A percentile compares a stretch with the other conserved stretches of the same genome.
phyloP scores from a whole-genome alignment of 208 protist genomes.

The Acanthamoeba triangularis region DNA sequence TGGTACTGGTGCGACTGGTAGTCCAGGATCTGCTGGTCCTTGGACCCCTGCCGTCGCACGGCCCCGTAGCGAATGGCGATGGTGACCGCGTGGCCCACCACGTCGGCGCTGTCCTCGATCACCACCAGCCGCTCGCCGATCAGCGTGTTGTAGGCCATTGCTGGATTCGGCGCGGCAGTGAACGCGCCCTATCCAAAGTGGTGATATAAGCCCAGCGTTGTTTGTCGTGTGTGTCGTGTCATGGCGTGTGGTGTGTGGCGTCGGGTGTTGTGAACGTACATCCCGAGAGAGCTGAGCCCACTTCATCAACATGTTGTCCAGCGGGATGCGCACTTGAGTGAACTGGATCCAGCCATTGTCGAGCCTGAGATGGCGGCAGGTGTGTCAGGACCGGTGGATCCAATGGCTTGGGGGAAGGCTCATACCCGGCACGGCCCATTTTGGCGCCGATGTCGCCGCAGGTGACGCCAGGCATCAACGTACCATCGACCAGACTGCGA shows the following conservation, averaged over 20 bases:
- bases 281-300: constrained; percentile 75
- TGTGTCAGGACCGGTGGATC: not conserved
- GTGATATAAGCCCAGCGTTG: not conserved
- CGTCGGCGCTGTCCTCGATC: not conserved
- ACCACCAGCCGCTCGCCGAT: constrained; percentile 27
- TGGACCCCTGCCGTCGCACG: constrained; percentile 76
- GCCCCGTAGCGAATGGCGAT: constrained; percentile 82
- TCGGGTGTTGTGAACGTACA: not conserved
- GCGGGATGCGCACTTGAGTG: constrained; percentile 82
- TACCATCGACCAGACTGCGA: constrained; percentile 54
- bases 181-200: not conserved
- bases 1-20: constrained; percentile 72
- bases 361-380: constrained; percentile 9
- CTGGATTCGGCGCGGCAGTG: not conserved
- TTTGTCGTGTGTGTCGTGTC: not conserved
- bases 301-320: constrained; percentile 77
- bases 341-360: constrained; percentile 88
- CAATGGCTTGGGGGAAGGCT: not conserved
- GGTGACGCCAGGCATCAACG: constrained; percentile 75
- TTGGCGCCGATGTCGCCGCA: constrained; percentile 86
- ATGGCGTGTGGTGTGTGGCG: no score
- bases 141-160: constrained; percentile 53
- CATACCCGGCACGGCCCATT: constrained; percentile 61
- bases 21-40: constrained; percentile 65
- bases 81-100: constrained; percentile 64